Evolutionary conservation across 2,329 filamentous ascomycete genomes (phyloP).

Genomic region (Atkinsonella texensis): DNA sequence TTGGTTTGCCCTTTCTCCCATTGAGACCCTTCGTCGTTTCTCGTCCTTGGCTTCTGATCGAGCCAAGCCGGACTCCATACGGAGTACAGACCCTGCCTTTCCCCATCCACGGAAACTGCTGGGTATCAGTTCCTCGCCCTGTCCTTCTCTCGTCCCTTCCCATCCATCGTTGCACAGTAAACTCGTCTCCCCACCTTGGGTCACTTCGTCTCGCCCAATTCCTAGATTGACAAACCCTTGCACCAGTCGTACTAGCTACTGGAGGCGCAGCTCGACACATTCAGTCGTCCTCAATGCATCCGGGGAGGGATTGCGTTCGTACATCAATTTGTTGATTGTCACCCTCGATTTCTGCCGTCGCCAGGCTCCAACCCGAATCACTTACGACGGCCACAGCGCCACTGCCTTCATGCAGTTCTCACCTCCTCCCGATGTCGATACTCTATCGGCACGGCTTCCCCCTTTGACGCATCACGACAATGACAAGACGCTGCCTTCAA

Average conservation of each 20-base stretch:
- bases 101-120: background rate
- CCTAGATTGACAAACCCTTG: background rate
- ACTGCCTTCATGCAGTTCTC: slow-evolving; percentile 16
- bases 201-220: background rate
- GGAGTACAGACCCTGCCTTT: background rate
- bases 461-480: slow-evolving; percentile 15
- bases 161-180: background rate
- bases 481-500: slow-evolving; percentile 22
- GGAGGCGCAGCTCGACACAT: background rate
- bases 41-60: background rate
- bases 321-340: background rate
- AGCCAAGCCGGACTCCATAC: background rate
- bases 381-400: background rate
- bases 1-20: background rate
- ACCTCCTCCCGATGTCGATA: slow-evolving; percentile 13
- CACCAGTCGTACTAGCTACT: background rate
- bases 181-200: background rate
- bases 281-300: background rate
- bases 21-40: background rate
- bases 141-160: background rate
- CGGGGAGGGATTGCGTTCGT: background rate
- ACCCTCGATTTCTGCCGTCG: background rate
- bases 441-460: slow-evolving; percentile 16
- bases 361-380: background rate
- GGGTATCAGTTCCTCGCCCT: background rate